Conservation (phyloP, 306 rosid species). For the Inga laurina region DNA sequence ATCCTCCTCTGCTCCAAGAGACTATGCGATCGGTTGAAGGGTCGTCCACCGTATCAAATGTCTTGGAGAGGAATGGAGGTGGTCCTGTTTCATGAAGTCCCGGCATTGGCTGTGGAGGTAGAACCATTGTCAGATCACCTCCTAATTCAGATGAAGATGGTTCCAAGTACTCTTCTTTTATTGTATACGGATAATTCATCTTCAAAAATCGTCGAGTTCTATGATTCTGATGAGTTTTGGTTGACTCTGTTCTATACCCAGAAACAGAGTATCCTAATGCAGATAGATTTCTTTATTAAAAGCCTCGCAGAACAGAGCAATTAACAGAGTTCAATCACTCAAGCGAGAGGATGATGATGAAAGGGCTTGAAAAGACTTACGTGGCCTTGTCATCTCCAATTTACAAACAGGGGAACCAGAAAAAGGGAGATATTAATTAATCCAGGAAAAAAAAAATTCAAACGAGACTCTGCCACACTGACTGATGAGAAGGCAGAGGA, state of each 20-base stretch:
- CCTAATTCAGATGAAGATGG: conserved; percentile 33
- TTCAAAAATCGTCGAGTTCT: not conserved
- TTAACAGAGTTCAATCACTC: not conserved
- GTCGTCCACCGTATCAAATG: conserved; percentile 83
- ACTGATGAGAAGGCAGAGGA: not conserved
- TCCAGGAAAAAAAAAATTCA: not conserved
- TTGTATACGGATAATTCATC: conserved; percentile 57
- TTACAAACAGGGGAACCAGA: conserved; percentile 6
- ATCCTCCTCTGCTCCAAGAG: conserved; percentile 79
- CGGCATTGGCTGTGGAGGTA: conserved; percentile 75
- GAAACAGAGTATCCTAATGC: not conserved
- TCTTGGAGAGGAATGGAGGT: conserved; percentile 90
- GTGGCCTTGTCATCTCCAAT: not conserved
- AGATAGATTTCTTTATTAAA: not conserved
- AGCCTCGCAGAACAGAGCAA: not conserved
- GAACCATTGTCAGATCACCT: conserved; percentile 30
- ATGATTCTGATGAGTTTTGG: not conserved
- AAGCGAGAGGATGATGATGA: not conserved
- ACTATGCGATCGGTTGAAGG: conserved; percentile 54
- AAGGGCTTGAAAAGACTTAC: not conserved
- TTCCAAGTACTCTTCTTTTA: conserved; percentile 64
- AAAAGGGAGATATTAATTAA: not conserved
- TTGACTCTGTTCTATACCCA: not conserved
- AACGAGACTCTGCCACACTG: not conserved
- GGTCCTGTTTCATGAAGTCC: conserved; percentile 84